phyloP scores from a whole-genome alignment of 108 stramenopile species.

The Fistulifera solaris region DNA sequence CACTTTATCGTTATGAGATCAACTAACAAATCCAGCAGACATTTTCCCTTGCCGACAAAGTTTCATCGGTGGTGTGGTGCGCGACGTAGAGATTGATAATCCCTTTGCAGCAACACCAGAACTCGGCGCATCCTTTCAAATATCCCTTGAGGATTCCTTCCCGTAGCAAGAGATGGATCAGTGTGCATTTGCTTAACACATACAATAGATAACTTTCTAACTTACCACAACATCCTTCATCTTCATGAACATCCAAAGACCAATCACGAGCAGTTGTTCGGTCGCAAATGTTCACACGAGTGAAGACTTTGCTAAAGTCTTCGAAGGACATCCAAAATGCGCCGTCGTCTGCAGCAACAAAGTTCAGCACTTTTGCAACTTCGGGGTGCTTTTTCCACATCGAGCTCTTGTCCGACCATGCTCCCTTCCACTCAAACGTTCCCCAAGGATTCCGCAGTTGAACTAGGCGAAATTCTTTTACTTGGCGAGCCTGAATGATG shows the following conservation, averaged over 20 bases:
- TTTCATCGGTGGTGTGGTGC: slow-evolving; percentile 33
- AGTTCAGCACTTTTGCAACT: slow-evolving; percentile 15
- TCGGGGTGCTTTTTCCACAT: slow-evolving; percentile 21
- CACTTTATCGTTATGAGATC: too few relatives aligned
- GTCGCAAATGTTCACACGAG: slow-evolving; percentile 26
- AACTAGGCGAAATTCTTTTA: slow-evolving; percentile 16
- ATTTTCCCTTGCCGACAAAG: slow-evolving; percentile 23
- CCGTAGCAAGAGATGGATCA: too few relatives aligned
- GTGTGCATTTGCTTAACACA: too few relatives aligned
- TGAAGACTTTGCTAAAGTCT: slow-evolving; percentile 14
- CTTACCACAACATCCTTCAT: slow-evolving; percentile 27
- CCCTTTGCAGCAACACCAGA: slow-evolving; percentile 34
- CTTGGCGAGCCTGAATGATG: slow-evolving; percentile 26
- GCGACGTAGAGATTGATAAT: slow-evolving; percentile 27
- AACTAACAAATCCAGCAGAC: slow-evolving; percentile 28
- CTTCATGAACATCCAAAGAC: slow-evolving; percentile 29
- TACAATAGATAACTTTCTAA: neutral
- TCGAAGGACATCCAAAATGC: slow-evolving; percentile 19
- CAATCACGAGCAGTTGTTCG: slow-evolving; percentile 27
- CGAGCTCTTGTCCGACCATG: slow-evolving; percentile 23
- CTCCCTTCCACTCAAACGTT: slow-evolving; percentile 37
- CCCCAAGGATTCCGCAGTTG: slow-evolving; percentile 36
- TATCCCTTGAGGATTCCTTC: slow-evolving; percentile 11
- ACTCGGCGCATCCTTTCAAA: slow-evolving; percentile 24
- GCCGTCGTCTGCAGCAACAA: slow-evolving; percentile 19